Base-by-base conservation (phyloP, 768 basidiomycete genomes). In the Tephrocybe sp. region DNA sequence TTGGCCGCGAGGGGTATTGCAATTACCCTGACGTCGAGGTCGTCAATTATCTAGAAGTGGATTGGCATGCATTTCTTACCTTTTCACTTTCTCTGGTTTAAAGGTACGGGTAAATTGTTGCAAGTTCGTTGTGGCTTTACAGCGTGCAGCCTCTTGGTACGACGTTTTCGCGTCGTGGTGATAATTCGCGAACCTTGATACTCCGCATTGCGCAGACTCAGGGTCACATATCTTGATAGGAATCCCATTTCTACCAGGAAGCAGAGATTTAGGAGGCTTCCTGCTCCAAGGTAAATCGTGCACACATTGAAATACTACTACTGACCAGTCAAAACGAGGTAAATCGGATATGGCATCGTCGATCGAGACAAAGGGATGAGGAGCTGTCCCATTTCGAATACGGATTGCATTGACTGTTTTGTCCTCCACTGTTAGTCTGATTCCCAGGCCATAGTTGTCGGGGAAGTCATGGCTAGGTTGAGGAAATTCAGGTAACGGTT, bases 321-420 rank as follows among this genome's bases (percentile, higher is more conserved):
- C 71, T 8, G 60, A 89, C 90, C 88, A 92, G 49, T 92, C 85
- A 62, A 86, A 92, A 3, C 64, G 74, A 2, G 79, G 82, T 8
- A 92, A 69, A 61, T 92, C 90, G 2, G 75, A 69, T 41, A 92
- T 89, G 1, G 89, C 87, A 60, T 90, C 88, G 18, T 79, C 76
- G 34, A 90, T 76, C 0, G 80, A 78, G 18, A 90, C 79, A 54
- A 71, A 71, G 7, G 68, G 70, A 60, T 84, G 80, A 0, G 79
- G 77, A 1, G 83, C 83, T 1, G 72, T 74, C 0, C 88, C 87
- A 18, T 57, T 51, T 3, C 65, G 59, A 0, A 74, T 71, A 11
- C 67, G 69, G 15, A 87, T 76, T 0, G 82, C 78, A 3, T 55
- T 58, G 22, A 83, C 64, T 22, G 22, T 15, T 9, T 67, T 56